Evolutionary conservation across 2,329 filamentous ascomycete species (phyloP), one percentile per base, ranked within the genome.

Genomic region (Hirsutella thompsonii): DNA sequence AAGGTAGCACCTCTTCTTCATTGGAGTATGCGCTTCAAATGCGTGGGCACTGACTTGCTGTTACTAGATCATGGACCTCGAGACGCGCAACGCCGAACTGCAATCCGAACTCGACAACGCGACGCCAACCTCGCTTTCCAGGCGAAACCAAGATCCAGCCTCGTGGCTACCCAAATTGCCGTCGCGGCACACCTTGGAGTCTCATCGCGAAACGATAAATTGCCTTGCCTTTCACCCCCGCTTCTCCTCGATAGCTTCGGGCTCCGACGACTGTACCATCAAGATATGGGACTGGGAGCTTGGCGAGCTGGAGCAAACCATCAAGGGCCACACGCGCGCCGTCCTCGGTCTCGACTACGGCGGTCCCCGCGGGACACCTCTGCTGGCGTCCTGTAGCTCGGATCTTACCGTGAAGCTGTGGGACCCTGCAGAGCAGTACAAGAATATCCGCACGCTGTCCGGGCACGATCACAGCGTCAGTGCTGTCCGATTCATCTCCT

Each of bases 281-380:
- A 95, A 95, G 55, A 89, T 95, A 42, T 95, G 89, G 89, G 89
- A 95, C 55, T 95, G 88, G 83, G 89, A 95, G 55, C 65, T 93
- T 20, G 90, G 90, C 37, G 89, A 95, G 61, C 69, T 94, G 4
- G 89, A 95, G 59, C 70, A 82, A 46, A 95, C 89, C 0, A 74
- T 95, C 43, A 95, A 95, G 57, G 88, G 87, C 1, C 90, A 95
- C 55, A 95, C 88, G 5, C 88, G 84, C 55, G 78, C 86, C 3
- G 87, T 95, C 1, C 65, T 92, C 21, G 88, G 94, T 56, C 77
- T 94, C 29, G 89, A 95, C 55, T 95, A 84, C 62, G 89, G 90
- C 30, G 89, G 89, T 0, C 87, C 87, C 2, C 72, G 83, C 54
- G 83, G 85, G 34, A 81, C 79, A 26, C 86, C 81, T 3, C 69